Conservation (phyloP, 257 asterid species). For the Echites panduratus region DNA sequence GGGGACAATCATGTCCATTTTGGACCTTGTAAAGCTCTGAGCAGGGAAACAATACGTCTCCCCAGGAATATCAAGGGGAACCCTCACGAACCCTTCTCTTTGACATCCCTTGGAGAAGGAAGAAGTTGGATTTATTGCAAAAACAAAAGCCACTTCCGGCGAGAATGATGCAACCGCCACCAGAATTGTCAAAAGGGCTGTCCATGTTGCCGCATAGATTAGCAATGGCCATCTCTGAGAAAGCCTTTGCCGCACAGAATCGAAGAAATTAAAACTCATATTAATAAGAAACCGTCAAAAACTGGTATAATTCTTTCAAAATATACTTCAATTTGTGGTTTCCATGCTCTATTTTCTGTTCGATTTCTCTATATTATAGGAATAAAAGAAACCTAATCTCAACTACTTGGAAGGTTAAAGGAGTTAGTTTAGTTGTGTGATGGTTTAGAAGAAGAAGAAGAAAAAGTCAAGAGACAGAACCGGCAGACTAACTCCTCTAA, state of each 20-base stretch:
- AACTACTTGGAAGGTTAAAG: conserved; percentile 29
- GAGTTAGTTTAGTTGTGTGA: conserved; percentile 25
- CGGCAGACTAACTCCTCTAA: background rate
- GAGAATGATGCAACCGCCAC: conserved; percentile 75
- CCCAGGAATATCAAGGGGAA: conserved; percentile 71
- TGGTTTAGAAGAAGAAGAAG: conserved; percentile 19
- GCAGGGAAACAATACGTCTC: conserved; percentile 57
- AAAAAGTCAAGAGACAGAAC: background rate
- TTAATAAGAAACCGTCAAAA: background rate
- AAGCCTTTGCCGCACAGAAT: conserved; percentile 29
- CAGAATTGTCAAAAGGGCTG: conserved; percentile 48
- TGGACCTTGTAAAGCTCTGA: conserved; percentile 46
- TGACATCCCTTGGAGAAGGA: conserved; percentile 41
- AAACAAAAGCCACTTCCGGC: conserved; percentile 84
- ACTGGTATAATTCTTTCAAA: background rate
- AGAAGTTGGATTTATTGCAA: conserved; percentile 45
- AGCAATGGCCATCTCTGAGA: conserved; percentile 49
- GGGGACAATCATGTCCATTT: conserved; percentile 59
- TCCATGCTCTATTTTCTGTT: background rate
- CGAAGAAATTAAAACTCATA: conserved; percentile 38
- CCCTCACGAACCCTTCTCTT: conserved; percentile 31
- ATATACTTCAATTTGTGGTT: background rate
- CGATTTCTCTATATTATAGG: too few species aligned
- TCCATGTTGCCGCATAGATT: conserved; percentile 70
- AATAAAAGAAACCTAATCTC: conserved; percentile 37